These are phyloP conservation scores for Phytophthora megakarya DNA, from an alignment of 352 stramenopile genomes.

Conservation along the genomic window DNA sequence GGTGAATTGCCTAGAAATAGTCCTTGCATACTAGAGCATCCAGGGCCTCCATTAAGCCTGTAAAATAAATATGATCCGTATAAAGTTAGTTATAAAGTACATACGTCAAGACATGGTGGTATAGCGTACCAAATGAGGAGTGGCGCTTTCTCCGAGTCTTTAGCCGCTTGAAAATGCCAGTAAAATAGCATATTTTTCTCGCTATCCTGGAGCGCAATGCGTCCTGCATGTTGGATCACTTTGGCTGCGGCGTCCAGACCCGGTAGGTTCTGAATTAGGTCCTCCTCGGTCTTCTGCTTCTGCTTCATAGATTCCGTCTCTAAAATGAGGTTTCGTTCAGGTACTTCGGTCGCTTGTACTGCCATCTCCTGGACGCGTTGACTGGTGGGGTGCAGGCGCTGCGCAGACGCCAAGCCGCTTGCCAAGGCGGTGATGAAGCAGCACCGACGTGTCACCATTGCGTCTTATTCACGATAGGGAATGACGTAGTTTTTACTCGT, in stretches of 20 bases:
- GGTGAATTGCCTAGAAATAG: slow-evolving; percentile 78
- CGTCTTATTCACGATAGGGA: too few relatives aligned
- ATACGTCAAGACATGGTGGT: slow-evolving; percentile 1
- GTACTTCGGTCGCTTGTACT: not conserved
- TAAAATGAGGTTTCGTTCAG: slow-evolving; percentile 5
- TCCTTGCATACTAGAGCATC: slow-evolving; percentile 84
- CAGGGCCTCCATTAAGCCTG: slow-evolving; percentile 81
- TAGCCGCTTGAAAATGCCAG: slow-evolving; percentile 72
- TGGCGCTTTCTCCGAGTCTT: slow-evolving; percentile 51
- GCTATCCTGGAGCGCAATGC: slow-evolving; percentile 52
- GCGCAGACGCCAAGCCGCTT: slow-evolving; percentile 16
- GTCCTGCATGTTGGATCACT: slow-evolving; percentile 70
- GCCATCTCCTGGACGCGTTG: slow-evolving; percentile 5
- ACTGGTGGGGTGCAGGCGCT: slow-evolving; percentile 38
- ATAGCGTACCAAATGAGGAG: slow-evolving; percentile 69
- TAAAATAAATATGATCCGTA: slow-evolving; percentile 3
- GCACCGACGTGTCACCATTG: slow-evolving; percentile 8
- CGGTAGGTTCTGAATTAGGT: slow-evolving; percentile 55
- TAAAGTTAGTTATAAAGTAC: slow-evolving; percentile 7
- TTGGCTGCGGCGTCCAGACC: slow-evolving; percentile 55
- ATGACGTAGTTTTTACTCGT: too few relatives aligned
- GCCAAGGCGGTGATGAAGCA: slow-evolving; percentile 13
- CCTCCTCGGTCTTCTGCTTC: slow-evolving; percentile 28
- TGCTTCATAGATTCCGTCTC: slow-evolving; percentile 11
- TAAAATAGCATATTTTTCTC: slow-evolving; percentile 78